Evolutionary conservation across 2,329 filamentous ascomycete species (phyloP).

Genomic region (Fusarium subglutinans): DNA sequence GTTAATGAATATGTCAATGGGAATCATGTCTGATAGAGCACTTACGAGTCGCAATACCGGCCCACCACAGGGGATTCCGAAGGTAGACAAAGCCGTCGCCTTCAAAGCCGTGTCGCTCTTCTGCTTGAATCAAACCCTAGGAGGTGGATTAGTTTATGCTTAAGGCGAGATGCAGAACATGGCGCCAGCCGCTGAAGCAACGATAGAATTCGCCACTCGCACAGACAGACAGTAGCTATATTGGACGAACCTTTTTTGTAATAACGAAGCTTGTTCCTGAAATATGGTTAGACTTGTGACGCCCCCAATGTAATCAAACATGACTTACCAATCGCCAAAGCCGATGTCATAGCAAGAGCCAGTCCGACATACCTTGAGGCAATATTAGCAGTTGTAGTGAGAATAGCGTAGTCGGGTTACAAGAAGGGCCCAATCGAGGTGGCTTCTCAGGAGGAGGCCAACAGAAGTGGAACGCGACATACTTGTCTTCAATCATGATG

Average conservation of each 20-base stretch:
- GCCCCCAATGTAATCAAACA: neutral
- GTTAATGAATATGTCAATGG: conserved; percentile 28
- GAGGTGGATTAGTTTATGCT: conserved; percentile 18
- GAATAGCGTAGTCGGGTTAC: neutral
- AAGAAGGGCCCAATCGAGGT: conserved; percentile 4
- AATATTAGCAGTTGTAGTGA: conserved; percentile 26
- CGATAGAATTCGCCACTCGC: neutral
- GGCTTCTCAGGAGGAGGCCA: conserved; percentile 8
- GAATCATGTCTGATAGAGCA: neutral
- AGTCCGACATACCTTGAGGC: conserved; percentile 75
- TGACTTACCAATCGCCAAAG: conserved; percentile 76
- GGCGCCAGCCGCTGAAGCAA: neutral
- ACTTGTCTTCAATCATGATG: conserved; percentile 53
- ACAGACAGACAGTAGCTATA: neutral
- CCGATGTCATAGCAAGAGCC: conserved; percentile 77
- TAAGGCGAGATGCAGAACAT: neutral
- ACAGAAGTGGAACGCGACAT: conserved; percentile 32
- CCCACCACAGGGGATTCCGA: conserved; percentile 97
- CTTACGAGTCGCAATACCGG: conserved; percentile 87
- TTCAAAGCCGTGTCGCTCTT: conserved; percentile 92
- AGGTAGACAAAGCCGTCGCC: conserved; percentile 96
- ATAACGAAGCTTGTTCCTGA: conserved; percentile 96
- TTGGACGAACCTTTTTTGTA: conserved; percentile 84
- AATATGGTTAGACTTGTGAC: conserved; percentile 32
- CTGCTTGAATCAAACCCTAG: conserved; percentile 88